These are phyloP conservation scores for Nakataea oryzae DNA, from an alignment of 2,329 filamentous ascomycete species.

Conservation along the genomic window DNA sequence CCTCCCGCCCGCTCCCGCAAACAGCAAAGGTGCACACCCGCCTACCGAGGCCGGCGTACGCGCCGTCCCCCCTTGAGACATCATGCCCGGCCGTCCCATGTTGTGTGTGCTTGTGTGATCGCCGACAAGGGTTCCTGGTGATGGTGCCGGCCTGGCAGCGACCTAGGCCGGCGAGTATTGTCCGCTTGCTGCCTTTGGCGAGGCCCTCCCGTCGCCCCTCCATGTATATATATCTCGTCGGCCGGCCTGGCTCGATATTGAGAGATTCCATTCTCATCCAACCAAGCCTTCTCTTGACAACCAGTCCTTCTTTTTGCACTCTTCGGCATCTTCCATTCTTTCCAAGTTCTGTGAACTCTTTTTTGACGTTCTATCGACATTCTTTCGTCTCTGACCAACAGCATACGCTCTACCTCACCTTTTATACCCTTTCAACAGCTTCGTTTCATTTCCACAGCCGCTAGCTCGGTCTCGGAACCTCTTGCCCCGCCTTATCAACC, in stretches of 20 bases:
- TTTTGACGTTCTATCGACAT: constrained; percentile 6
- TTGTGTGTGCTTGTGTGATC: constrained; percentile 3
- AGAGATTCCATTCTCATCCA: constrained; percentile 7
- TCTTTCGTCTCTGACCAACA: background rate
- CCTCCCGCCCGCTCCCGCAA: no score
- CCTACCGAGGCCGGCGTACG: no score
- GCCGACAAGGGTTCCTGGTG: background rate
- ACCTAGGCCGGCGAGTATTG: no score
- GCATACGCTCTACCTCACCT: background rate
- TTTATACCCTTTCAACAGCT: background rate
- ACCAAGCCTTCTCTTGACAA: background rate
- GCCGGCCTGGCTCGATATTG: background rate
- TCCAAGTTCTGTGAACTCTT: constrained; percentile 20
- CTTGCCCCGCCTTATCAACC: background rate
- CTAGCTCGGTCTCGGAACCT: background rate
- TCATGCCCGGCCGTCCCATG: constrained; percentile 1
- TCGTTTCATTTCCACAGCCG: background rate
- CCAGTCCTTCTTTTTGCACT: constrained; percentile 2
- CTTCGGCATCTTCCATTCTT: constrained; percentile 12
- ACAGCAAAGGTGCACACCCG: no score
- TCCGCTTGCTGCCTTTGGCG: no score
- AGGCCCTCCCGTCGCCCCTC: no score
- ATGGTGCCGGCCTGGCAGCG: no score
- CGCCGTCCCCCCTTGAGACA: background rate
- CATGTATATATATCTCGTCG: background rate